A percentile compares a stretch with the other conserved stretches of the same genome.
phyloP scores from a whole-genome alignment of 1,139 yeast genomes.

The Yamadazyma taylorii region DNA sequence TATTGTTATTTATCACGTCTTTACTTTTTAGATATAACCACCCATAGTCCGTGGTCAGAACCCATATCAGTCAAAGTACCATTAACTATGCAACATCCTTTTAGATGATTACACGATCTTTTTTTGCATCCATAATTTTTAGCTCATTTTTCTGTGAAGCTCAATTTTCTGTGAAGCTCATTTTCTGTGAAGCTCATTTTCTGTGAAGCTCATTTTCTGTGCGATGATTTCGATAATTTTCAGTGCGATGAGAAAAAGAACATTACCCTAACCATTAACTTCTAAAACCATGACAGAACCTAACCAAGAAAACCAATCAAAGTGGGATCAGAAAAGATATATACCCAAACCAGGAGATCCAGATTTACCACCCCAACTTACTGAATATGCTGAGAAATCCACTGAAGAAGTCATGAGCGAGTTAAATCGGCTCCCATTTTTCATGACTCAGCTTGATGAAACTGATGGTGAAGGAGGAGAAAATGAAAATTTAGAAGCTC shows the following conservation, averaged over 20 bases:
- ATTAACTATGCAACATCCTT: conserved; percentile 11
- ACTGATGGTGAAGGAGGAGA: conserved; percentile 78
- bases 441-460: conserved; percentile 86
- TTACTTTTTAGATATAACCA: conserved; percentile 32
- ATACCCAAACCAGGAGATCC: conserved; percentile 80
- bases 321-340: conserved; percentile 59
- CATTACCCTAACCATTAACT: neutral
- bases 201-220: too few relatives aligned
- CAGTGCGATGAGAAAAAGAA: neutral
- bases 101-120: too few relatives aligned
- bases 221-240: too few relatives aligned
- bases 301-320: conserved; percentile 23
- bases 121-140: neutral
- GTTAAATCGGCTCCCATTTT: conserved; percentile 83
- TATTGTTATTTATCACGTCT: conserved; percentile 34
- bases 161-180: too few relatives aligned
- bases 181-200: too few relatives aligned
- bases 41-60: conserved; percentile 31
- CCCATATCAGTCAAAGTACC: conserved; percentile 34
- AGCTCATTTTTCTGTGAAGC: neutral
- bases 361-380: conserved; percentile 76
- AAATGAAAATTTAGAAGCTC: conserved; percentile 77
- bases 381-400: conserved; percentile 62
- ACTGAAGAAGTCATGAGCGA: conserved; percentile 79
- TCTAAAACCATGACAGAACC: conserved; percentile 15